Conservation (phyloP, 306 rosid genomes). For the Vigna reflexopilosa region DNA sequence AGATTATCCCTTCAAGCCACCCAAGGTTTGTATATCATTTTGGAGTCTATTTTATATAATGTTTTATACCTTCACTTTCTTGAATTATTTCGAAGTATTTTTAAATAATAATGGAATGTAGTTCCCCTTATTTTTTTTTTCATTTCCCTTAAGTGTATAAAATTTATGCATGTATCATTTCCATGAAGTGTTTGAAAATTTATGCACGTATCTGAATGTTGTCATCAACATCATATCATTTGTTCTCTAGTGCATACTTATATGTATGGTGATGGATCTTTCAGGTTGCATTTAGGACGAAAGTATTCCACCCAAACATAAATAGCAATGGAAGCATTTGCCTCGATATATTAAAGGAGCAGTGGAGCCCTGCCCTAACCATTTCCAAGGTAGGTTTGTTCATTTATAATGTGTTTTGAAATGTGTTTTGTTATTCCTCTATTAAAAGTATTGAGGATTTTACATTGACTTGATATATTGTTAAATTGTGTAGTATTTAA, state of each 20-base stretch:
- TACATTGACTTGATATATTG: no score
- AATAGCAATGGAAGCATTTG: slow-evolving; percentile 90
- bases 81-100: neutral
- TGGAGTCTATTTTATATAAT: neutral
- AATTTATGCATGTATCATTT: neutral
- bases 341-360: slow-evolving; percentile 90
- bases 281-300: slow-evolving; percentile 95
- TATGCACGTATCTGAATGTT: neutral
- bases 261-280: slow-evolving; percentile 37
- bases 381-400: slow-evolving; percentile 78
- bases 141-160: neutral
- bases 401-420: neutral
- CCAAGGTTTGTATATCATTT: slow-evolving; percentile 61
- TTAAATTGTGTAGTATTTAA: no score
- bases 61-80: neutral
- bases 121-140: neutral
- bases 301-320: slow-evolving; percentile 91
- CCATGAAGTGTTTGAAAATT: neutral
- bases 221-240: neutral
- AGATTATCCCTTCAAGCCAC: slow-evolving; percentile 92
- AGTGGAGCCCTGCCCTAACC: slow-evolving; percentile 95
- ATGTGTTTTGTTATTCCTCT: no score
- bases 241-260: neutral
- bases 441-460: no score
- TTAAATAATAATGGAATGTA: neutral